Evolutionary conservation across 164 flowering plant species (phyloP).

Genomic region (Magnolia officinalis): DNA sequence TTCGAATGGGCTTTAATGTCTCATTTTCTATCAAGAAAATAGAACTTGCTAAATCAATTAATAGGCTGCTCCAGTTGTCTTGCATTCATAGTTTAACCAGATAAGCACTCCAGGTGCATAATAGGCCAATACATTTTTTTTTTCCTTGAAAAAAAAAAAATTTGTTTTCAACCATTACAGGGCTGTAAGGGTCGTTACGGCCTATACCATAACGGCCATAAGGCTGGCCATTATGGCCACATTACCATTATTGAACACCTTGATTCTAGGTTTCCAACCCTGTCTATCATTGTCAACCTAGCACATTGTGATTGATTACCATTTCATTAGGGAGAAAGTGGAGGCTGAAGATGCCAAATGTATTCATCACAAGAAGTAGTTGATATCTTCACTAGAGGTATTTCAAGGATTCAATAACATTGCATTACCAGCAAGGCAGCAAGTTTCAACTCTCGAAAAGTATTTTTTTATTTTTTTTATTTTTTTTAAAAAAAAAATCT

Average conservation of each 20-base stretch:
- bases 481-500: not conserved
- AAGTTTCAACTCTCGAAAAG: not conserved
- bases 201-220: no score
- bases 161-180: no score
- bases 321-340: not conserved
- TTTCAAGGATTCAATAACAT: not conserved
- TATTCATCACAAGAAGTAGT: not conserved
- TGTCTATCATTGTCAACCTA: not conserved
- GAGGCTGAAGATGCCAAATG: not conserved
- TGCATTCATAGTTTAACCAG: no score
- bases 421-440: not conserved
- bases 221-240: not conserved
- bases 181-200: no score
- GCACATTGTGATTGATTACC: not conserved
- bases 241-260: not conserved
- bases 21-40: not conserved
- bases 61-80: not conserved
- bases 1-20: not conserved
- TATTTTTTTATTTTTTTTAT: no score
- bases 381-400: not conserved
- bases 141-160: no score
- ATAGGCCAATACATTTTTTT: no score
- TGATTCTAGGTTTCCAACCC: not conserved
- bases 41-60: not conserved
- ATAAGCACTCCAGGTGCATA: no score